Evolutionary conservation across 495 filamentous ascomycete species (phyloP).

Genomic region (Neurospora tetraspora): DNA sequence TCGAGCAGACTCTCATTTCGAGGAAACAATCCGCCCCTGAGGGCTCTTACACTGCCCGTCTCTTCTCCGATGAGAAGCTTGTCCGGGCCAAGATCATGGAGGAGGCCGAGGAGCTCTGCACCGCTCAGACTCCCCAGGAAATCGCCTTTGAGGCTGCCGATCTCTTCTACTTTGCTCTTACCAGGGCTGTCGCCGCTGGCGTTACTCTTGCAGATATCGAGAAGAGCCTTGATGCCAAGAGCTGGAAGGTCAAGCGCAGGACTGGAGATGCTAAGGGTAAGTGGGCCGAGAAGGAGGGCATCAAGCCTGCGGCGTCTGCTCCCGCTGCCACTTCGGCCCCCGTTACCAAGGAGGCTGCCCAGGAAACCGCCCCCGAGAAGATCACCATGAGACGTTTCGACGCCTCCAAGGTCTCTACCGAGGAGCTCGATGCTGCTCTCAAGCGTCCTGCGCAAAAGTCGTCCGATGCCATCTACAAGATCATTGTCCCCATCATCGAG

Average conservation of each 20-base stretch:
- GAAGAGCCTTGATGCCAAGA: slow-evolving; percentile 85
- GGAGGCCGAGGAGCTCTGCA: slow-evolving; percentile 88
- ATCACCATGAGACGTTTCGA: slow-evolving; percentile 79
- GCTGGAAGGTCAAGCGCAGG: slow-evolving; percentile 81
- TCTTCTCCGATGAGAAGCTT: slow-evolving; percentile 86
- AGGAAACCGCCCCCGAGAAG: slow-evolving; percentile 45
- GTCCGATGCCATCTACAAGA: slow-evolving; percentile 76
- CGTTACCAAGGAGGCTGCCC: slow-evolving; percentile 21
- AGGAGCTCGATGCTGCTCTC: slow-evolving; percentile 59
- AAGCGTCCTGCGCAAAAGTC: slow-evolving; percentile 88
- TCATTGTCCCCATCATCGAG: slow-evolving; percentile 83
- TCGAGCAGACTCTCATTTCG: slow-evolving; percentile 73
- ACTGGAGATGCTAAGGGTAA: slow-evolving; percentile 88
- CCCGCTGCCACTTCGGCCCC: slow-evolving; percentile 1
- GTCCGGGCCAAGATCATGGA: slow-evolving; percentile 95
- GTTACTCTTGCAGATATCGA: slow-evolving; percentile 83
- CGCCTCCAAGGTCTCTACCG: slow-evolving; percentile 46
- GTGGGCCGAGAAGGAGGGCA: slow-evolving; percentile 73
- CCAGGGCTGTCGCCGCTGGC: slow-evolving; percentile 73
- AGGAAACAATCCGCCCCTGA: slow-evolving; percentile 72
- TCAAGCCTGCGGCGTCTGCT: slow-evolving; percentile 38
- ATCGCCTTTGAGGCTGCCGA: slow-evolving; percentile 92
- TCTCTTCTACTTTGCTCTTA: slow-evolving; percentile 88
- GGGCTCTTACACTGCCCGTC: slow-evolving; percentile 84
- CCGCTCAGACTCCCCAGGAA: slow-evolving; percentile 69